Percentiles rank a stretch among this genome's conserved stretches.
Conservation (phyloP, 345 rosid species). For the Turritis glabra region DNA sequence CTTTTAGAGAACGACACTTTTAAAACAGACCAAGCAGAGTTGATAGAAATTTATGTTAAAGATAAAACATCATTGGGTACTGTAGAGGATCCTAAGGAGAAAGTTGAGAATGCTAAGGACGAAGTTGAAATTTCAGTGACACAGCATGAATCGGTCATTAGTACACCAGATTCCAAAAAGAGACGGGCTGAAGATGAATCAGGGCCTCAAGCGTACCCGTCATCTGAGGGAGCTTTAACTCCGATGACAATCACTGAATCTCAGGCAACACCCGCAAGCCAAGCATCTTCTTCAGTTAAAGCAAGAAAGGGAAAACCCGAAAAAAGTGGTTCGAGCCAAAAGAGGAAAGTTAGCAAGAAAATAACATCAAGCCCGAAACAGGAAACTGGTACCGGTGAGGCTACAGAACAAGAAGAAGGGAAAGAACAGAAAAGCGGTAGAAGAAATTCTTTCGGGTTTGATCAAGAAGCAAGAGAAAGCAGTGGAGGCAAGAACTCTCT, state of each 20-base stretch:
- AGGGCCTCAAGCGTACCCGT: constrained; percentile 23
- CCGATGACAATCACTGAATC: constrained; percentile 67
- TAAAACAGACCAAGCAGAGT: constrained; percentile 34
- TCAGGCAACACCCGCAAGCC: constrained; percentile 85
- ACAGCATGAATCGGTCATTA: constrained; percentile 41
- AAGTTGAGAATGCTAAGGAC: constrained; percentile 34
- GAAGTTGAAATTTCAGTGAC: constrained; percentile 37
- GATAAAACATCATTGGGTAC: constrained; percentile 23
- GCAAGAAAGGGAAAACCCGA: constrained; percentile 50
- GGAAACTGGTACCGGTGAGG: constrained; percentile 48
- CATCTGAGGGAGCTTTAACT: constrained; percentile 64
- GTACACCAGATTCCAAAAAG: constrained; percentile 49
- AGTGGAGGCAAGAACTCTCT: constrained; percentile 66
- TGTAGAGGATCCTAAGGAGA: constrained; percentile 40
- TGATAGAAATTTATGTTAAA: constrained; percentile 43
- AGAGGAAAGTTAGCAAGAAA: constrained; percentile 61
- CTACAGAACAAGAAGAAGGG: constrained; percentile 52
- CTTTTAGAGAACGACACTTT: constrained; percentile 41
- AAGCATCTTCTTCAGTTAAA: constrained; percentile 57
- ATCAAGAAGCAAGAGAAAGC: constrained; percentile 75
- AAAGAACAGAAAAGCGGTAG: constrained; percentile 67
- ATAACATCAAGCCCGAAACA: constrained; percentile 58
- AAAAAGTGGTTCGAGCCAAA: constrained; percentile 57
- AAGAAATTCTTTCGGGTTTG: constrained; percentile 67
- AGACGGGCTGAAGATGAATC: constrained; percentile 42